These are phyloP conservation scores for Afroboletus lepidellus DNA, from an alignment of 1,284 basidiomycete genomes.

Conservation along the genomic window DNA sequence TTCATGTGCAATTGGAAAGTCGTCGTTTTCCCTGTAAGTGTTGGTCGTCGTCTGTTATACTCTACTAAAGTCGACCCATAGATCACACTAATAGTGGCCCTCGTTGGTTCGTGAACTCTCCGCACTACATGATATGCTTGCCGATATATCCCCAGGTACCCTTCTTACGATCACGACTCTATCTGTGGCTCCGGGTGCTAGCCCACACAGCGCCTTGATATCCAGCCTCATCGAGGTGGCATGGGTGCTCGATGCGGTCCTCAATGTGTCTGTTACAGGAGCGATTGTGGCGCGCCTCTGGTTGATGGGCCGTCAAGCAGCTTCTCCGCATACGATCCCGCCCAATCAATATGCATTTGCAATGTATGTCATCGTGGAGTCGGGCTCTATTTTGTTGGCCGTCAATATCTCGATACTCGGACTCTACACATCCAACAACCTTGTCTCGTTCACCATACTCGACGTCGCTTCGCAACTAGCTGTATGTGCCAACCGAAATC, in stretches of 20 bases:
- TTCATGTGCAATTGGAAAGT: conserved; percentile 3
- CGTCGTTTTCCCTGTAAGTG: not conserved
- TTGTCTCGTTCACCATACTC: not conserved
- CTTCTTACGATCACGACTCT: not conserved
- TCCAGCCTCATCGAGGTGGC: not conserved
- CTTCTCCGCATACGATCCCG: not conserved
- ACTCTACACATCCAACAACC: not conserved
- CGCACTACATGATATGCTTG: not conserved
- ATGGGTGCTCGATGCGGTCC: not conserved
- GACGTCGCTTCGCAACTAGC: not conserved
- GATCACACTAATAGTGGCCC: not conserved
- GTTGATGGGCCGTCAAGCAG: not conserved
- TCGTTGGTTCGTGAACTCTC: not conserved
- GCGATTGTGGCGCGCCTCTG: conserved; percentile 5
- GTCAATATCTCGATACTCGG: not conserved
- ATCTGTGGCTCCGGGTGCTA: not conserved
- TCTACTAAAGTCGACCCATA: not conserved
- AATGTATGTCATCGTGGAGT: conserved; percentile 3
- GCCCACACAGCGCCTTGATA: not conserved
- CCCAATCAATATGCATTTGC: not conserved
- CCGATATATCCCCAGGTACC: not conserved
- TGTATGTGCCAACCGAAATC: not conserved
- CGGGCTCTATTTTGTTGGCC: not conserved
- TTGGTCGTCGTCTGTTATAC: not conserved
- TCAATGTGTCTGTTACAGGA: conserved; percentile 1